Base-by-base conservation (phyloP, 352 stramenopile genomes). In the Elongisporangium prolatum region DNA sequence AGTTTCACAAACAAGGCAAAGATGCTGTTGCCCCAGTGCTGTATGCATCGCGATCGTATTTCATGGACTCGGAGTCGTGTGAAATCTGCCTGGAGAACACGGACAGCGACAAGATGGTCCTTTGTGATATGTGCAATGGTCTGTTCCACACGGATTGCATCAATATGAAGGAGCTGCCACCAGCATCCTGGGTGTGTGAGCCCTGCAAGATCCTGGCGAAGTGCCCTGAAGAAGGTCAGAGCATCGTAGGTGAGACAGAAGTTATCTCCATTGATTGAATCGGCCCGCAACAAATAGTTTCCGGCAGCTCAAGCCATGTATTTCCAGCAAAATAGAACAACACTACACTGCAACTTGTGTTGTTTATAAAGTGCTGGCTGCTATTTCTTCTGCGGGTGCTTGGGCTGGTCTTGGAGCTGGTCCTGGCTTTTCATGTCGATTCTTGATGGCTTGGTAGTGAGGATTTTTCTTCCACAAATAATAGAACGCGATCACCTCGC, bases 381-480 rank as follows among this genome's bases (percentile, higher is more conserved):
- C 13, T 34, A 28, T 47, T 10, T 25, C 18, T 20, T 24, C 20
- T 14, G 28, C 20, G 28, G 55, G 24, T 10, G 37, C 20, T 56
- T 40, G 28, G 9, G 28, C 28, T 21, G 52, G 16, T 38, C 40
- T 38, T 10, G 54, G 57, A 22, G 50, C 17, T 38, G 76, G 65
- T 37, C 72, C 69, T 48, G 73, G 75, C 56, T 84, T 86, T 52
- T 87, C 76, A 78, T 78, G 90, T 18, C 83, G 76, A 48, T 86
- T 89, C 59, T 92, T 92, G 22, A 92, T 74, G 20, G 86, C 71
- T 74, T 89, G 73, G 59, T 91, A 91, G 50, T 93, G 81, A n/a
- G 75, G 74, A 65, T 91, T 81, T 38, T 89, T 91, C 67, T 95
- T 95, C 86, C 86, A 95, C 47, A 93, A 54, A 63, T 95, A 95